Evolutionary conservation across 331 rosid species (phyloP).

Genomic region (Dryas integrifolia): DNA sequence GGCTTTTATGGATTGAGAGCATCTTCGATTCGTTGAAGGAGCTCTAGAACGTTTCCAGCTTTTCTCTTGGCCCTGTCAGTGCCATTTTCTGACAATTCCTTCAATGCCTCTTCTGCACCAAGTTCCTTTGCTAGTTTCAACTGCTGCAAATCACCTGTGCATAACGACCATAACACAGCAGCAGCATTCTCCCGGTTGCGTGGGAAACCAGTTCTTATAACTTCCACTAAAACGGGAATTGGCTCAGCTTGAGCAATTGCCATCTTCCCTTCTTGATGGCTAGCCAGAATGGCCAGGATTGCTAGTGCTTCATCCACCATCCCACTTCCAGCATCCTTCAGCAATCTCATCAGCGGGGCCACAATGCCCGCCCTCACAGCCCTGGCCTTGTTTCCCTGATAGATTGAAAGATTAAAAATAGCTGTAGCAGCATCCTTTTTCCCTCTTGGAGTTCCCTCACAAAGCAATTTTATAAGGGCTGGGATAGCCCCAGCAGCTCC

Average conservation of each 20-base stretch:
- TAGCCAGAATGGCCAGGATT: conserved; percentile 80
- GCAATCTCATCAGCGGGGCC: conserved; percentile 62
- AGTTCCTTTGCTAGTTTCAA: conserved; percentile 68
- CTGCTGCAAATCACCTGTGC: conserved; percentile 60
- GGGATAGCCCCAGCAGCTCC: conserved; percentile 99
- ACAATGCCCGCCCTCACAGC: conserved; percentile 93
- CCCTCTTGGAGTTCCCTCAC: conserved; percentile 94
- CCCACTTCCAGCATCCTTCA: conserved; percentile 86
- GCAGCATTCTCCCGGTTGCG: conserved; percentile 93
- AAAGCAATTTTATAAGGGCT: conserved; percentile 79
- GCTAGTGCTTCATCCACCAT: conserved; percentile 98
- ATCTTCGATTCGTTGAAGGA: conserved; percentile 54
- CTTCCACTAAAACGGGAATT: conserved; percentile 63
- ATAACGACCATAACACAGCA: conserved; percentile 82
- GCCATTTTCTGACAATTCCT: conserved; percentile 81
- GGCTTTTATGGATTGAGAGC: conserved; percentile 26
- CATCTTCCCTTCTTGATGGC: conserved; percentile 79
- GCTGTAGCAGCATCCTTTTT: conserved; percentile 99
- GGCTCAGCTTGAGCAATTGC: conserved; percentile 74
- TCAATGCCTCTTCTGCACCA: conserved; percentile 77
- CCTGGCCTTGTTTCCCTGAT: conserved; percentile 95
- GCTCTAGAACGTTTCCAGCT: conserved; percentile 71
- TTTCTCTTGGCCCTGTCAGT: conserved; percentile 96
- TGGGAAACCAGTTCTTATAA: conserved; percentile 81
- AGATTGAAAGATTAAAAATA: conserved; percentile 84